phyloP scores from a whole-genome alignment of 169 alveolate genomes.

The Cryptosporidium xiaoi region DNA sequence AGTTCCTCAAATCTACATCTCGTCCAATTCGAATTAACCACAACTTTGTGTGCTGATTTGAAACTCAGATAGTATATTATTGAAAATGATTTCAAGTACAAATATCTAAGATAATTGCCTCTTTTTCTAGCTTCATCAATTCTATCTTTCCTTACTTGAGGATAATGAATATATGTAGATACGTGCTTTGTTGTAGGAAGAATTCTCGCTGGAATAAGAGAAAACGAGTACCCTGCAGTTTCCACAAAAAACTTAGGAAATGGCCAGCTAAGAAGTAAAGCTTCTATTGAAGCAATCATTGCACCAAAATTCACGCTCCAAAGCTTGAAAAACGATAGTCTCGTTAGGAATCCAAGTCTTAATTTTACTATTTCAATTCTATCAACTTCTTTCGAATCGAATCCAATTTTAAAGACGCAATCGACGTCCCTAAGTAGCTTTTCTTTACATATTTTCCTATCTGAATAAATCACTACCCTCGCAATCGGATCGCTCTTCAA shows the following conservation, averaged over 20 bases:
- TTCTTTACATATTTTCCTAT: neutral
- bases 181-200: constrained; percentile 51
- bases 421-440: constrained; percentile 1
- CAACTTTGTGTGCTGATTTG: constrained; percentile 20
- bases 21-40: constrained; percentile 89
- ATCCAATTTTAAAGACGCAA: constrained; percentile 6
- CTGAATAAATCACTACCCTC: constrained; percentile 36
- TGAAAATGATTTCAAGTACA: constrained; percentile 31
- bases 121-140: constrained; percentile 17
- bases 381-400: constrained; percentile 9
- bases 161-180: constrained; percentile 69
- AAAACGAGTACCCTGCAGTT: constrained; percentile 65
- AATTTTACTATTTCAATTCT: constrained; percentile 20
- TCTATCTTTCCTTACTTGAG: constrained; percentile 42
- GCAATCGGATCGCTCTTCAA: neutral
- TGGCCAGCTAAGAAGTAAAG: constrained; percentile 48
- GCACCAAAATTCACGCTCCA: constrained; percentile 45
- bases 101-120: neutral
- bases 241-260: constrained; percentile 51
- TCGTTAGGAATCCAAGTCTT: constrained; percentile 17
- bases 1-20: constrained; percentile 80
- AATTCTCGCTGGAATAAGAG: constrained; percentile 43
- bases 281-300: constrained; percentile 41
- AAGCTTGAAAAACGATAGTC: constrained; percentile 13
- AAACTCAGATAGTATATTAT: constrained; percentile 24